Evolutionary conservation across 768 basidiomycete species (phyloP).

Genomic region (Leccinum subgranulosum): DNA sequence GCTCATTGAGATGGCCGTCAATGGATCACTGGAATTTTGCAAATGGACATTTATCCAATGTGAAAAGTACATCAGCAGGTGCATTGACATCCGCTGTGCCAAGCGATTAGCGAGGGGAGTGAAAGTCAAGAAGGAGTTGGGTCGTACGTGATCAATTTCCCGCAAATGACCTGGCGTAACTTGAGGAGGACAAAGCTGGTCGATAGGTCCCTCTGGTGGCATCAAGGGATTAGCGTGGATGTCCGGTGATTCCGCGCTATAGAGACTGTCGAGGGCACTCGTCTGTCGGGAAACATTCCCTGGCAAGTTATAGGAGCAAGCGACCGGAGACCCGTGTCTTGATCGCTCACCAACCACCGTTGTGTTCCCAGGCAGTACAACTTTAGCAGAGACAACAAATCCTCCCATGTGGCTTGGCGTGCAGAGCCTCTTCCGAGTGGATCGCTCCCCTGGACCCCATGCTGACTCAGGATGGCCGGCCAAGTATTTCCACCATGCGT

Average conservation of each 20-base stretch:
- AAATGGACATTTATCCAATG: conserved; percentile 74
- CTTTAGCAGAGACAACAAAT: conserved; percentile 31
- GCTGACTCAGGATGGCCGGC: conserved; percentile 63
- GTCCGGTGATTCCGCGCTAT: neutral
- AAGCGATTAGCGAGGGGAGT: conserved; percentile 7
- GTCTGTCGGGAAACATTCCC: neutral
- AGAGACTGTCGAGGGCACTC: neutral
- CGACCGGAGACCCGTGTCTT: neutral
- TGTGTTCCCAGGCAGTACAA: neutral
- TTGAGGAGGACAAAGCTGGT: conserved; percentile 41
- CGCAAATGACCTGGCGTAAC: conserved; percentile 56
- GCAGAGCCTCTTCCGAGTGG: conserved; percentile 11
- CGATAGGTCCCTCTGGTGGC: neutral
- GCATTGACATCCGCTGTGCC: conserved; percentile 61
- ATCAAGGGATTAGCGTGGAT: neutral
- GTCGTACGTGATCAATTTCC: conserved; percentile 63
- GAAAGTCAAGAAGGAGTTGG: neutral
- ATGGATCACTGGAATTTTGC: conserved; percentile 37
- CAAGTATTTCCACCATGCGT: conserved; percentile 78
- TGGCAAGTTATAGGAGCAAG: neutral
- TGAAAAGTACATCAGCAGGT: conserved; percentile 79
- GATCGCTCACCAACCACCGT: neutral
- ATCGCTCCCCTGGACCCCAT: conserved; percentile 48
- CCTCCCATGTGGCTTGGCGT: conserved; percentile 32
- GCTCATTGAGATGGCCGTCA: conserved; percentile 44